Percentiles rank a stretch among this genome's conserved stretches.
These are phyloP conservation scores for Bryoerythrophyllum caledonicum DNA, from an alignment of 225 moss, liverwort and hornwort genomes.

Conservation along the genomic window DNA sequence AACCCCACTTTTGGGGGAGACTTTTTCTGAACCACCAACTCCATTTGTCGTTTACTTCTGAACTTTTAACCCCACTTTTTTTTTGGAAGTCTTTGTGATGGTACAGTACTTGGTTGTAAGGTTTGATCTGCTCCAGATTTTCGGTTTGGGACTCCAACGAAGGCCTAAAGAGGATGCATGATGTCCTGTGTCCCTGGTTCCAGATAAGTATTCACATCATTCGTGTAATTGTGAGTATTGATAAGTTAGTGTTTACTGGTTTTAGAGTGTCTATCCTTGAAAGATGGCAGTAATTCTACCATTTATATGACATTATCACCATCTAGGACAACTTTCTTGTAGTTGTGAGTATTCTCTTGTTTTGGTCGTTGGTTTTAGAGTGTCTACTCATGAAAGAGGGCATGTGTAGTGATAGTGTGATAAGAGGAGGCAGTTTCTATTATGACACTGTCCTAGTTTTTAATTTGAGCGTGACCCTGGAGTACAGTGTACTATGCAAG, in stretches of 20 bases:
- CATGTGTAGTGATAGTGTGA: too few relatives aligned
- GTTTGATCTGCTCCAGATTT: conserved; percentile 27
- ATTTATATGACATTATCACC: too few relatives aligned
- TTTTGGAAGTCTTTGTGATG: neutral
- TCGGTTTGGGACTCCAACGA: neutral
- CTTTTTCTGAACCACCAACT: neutral
- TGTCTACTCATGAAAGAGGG: too few relatives aligned
- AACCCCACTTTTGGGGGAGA: too few relatives aligned
- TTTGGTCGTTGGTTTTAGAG: too few relatives aligned
- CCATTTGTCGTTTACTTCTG: neutral
- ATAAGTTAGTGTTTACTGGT: too few relatives aligned
- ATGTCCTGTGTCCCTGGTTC: conserved; percentile 2
- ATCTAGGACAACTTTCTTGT: too few relatives aligned
- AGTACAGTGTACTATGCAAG: neutral
- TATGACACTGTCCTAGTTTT: too few relatives aligned
- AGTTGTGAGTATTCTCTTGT: neutral
- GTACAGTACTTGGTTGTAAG: conserved; percentile 27
- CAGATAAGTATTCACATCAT: conserved; percentile 5
- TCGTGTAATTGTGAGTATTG: neutral
- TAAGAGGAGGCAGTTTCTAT: too few relatives aligned
- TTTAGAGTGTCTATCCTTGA: too few relatives aligned
- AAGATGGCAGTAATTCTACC: too few relatives aligned
- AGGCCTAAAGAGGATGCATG: neutral
- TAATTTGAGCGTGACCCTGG: too few relatives aligned
- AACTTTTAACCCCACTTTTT: neutral